Percentiles rank a stretch among this genome's conserved stretches.
Evolutionary conservation across 768 basidiomycete species (phyloP).

Genomic region (Leccinum incarnatum): DNA sequence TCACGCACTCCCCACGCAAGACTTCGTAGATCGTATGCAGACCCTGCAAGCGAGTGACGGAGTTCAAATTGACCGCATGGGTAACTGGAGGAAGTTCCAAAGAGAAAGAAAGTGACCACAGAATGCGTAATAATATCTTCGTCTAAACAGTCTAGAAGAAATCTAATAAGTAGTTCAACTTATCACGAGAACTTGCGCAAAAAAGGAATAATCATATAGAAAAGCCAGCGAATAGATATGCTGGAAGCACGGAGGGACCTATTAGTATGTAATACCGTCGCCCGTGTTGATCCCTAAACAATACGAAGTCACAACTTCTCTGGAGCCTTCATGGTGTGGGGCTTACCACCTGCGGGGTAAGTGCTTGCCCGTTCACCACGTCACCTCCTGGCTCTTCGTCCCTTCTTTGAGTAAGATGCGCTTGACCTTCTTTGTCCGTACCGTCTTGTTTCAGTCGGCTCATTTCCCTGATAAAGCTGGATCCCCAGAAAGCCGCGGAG

Average conservation of each 20-base stretch:
- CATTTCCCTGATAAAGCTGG: constrained; percentile 87
- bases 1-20: constrained; percentile 16
- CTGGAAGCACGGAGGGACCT: constrained; percentile 17
- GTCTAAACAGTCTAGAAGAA: constrained; percentile 27
- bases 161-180: constrained; percentile 22
- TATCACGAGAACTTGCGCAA: constrained; percentile 27
- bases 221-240: constrained; percentile 34
- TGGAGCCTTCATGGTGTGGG: constrained; percentile 28
- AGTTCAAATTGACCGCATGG: constrained; percentile 10
- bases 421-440: constrained; percentile 33
- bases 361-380: constrained; percentile 39
- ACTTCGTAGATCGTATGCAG: constrained; percentile 8
- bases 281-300: constrained; percentile 28
- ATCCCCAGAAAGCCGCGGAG: constrained; percentile 90
- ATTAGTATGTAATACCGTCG: constrained; percentile 23
- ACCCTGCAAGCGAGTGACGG: constrained; percentile 9
- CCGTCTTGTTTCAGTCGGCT: constrained; percentile 50
- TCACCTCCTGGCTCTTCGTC: constrained; percentile 37
- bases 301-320: constrained; percentile 31
- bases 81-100: constrained; percentile 13
- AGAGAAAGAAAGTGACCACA: constrained; percentile 8
- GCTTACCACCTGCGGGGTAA: constrained; percentile 35
- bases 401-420: constrained; percentile 33
- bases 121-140: constrained; percentile 13
- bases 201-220: constrained; percentile 40